Percentiles rank a stretch among this genome's conserved stretches.
These are phyloP conservation scores for Colletotrichum tropicicola DNA, from an alignment of 2,329 filamentous ascomycete genomes.

Conservation along the genomic window DNA sequence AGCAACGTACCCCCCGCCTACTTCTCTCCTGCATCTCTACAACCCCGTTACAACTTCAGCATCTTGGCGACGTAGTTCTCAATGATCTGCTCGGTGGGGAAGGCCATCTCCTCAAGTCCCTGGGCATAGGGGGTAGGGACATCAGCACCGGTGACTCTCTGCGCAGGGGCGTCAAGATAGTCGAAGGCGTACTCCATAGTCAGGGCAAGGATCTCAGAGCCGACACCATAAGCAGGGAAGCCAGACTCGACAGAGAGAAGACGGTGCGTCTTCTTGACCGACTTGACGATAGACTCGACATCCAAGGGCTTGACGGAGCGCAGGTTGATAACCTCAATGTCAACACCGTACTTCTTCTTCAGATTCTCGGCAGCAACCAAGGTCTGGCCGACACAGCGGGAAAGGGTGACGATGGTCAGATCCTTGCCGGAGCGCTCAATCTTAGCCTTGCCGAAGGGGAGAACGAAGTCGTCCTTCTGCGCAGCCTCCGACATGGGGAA, in stretches of 20 bases:
- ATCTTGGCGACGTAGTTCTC: constrained; percentile 90
- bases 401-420: constrained; percentile 92
- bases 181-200: constrained; percentile 99
- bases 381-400: constrained; percentile 93
- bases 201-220: constrained; percentile 90
- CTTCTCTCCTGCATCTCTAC: neutral
- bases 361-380: constrained; percentile 88
- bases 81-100: constrained; percentile 91
- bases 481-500: constrained; percentile 99
- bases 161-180: constrained; percentile 93
- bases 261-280: constrained; percentile 97
- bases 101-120: constrained; percentile 93
- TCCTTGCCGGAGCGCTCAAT: constrained; percentile 97
- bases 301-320: constrained; percentile 97
- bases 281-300: constrained; percentile 93
- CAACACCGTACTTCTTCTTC: constrained; percentile 96
- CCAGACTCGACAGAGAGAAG: constrained; percentile 94
- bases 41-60: constrained; percentile 73
- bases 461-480: constrained; percentile 94
- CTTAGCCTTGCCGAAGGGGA: constrained; percentile 99
- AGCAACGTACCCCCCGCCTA: constrained; percentile 3
- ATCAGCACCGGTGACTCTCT: constrained; percentile 94
- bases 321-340: constrained; percentile 97
- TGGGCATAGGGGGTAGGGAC: constrained; percentile 96
- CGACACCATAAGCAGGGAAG: constrained; percentile 94